phyloP scores from a whole-genome alignment of 2,329 filamentous ascomycete genomes.

The Arthrobotrys pseudoclavata region DNA sequence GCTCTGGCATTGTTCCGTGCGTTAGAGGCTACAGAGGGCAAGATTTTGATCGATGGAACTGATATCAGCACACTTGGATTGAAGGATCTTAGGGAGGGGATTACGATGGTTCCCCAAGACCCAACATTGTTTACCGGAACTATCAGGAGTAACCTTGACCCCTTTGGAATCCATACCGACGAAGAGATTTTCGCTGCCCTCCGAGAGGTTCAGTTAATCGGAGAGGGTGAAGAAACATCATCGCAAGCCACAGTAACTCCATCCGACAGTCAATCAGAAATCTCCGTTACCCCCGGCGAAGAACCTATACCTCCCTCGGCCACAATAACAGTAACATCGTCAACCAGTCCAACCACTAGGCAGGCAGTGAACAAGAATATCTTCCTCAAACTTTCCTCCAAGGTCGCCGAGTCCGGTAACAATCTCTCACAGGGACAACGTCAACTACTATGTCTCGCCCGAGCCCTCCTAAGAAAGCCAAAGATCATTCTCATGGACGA shows the following conservation, averaged over 20 bases:
- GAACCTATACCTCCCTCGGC: constrained; percentile 43
- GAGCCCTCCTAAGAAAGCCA: constrained; percentile 89
- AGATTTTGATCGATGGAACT: constrained; percentile 90
- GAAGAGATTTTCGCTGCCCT: constrained; percentile 90
- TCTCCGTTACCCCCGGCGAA: constrained; percentile 63
- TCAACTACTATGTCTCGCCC: constrained; percentile 91
- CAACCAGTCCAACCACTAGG: constrained; percentile 63
- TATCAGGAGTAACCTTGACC: constrained; percentile 91
- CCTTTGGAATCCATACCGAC: constrained; percentile 88
- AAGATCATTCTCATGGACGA: constrained; percentile 99
- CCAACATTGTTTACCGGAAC: constrained; percentile 94
- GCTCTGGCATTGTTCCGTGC: constrained; percentile 93
- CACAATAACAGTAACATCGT: constrained; percentile 42
- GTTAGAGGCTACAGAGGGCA: constrained; percentile 88
- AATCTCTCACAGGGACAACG: constrained; percentile 97
- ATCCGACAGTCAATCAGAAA: constrained; percentile 62
- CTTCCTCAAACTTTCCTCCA: constrained; percentile 86
- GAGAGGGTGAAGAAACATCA: constrained; percentile 65
- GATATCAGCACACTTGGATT: constrained; percentile 91
- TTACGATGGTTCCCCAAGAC: constrained; percentile 98
- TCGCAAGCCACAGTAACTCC: constrained; percentile 59
- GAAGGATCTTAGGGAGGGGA: constrained; percentile 90
- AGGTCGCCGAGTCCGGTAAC: constrained; percentile 88
- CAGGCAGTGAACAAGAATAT: constrained; percentile 89
- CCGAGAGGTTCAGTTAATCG: constrained; percentile 88